These are phyloP conservation scores for Neurospora sp. DNA, from an alignment of 495 filamentous ascomycete genomes.

Conservation along the genomic window DNA sequence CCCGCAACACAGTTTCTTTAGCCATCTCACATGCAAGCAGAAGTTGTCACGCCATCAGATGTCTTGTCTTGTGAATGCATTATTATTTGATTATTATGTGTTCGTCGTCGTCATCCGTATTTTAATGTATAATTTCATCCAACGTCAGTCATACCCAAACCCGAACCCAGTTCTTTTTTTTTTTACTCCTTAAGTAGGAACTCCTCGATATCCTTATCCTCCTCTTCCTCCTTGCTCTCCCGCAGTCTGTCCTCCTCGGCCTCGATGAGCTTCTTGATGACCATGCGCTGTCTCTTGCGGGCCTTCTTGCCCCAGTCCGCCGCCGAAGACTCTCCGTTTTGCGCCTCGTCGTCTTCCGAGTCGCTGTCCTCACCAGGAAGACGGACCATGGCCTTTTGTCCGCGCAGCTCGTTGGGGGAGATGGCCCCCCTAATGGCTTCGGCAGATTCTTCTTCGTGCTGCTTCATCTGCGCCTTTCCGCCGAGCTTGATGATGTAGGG, in stretches of 20 bases:
- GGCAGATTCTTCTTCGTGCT: constrained; percentile 35
- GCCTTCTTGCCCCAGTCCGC: constrained; percentile 49
- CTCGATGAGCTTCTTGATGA: constrained; percentile 45
- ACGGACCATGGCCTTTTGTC: constrained; percentile 27
- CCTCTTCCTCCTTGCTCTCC: constrained; percentile 43
- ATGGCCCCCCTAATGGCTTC: constrained; percentile 27
- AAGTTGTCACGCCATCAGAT: not conserved
- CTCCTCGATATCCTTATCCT: constrained; percentile 62
- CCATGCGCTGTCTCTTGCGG: constrained; percentile 50
- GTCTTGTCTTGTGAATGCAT: not conserved
- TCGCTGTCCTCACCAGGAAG: constrained; percentile 48
- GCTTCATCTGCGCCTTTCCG: constrained; percentile 30
- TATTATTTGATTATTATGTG: not conserved
- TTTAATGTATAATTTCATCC: not conserved
- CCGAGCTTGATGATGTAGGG: constrained; percentile 50
- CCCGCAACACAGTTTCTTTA: not conserved
- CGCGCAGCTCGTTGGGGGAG: constrained; percentile 41
- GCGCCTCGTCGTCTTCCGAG: constrained; percentile 32
- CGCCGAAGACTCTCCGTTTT: constrained; percentile 29
- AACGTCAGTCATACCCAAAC: not conserved
- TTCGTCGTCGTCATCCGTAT: not conserved
- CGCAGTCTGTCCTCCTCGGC: constrained; percentile 38
- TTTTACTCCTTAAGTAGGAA: constrained; percentile 45
- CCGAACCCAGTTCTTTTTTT: not conserved
- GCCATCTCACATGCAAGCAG: not conserved